These are phyloP conservation scores for Forsythia viridissima DNA, from an alignment of 257 asterid species.

Conservation along the genomic window DNA sequence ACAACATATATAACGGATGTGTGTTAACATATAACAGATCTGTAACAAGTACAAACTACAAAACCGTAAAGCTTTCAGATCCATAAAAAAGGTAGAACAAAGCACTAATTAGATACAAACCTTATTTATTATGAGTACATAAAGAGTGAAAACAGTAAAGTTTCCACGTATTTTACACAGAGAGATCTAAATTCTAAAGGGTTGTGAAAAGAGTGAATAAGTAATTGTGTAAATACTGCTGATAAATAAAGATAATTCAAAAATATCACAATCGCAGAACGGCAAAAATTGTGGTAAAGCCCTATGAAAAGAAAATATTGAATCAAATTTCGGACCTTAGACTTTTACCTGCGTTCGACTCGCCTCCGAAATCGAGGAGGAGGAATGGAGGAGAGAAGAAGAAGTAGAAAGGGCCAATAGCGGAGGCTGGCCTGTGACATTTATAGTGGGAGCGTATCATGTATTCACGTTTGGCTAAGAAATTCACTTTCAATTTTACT, in stretches of 20 bases:
- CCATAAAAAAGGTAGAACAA: not conserved
- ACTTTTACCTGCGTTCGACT: not conserved
- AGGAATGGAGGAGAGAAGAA: not conserved
- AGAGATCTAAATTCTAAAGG: not conserved
- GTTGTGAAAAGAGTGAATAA: not conserved
- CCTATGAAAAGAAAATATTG: no score
- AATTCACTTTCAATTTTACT: no score
- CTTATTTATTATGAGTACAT: not conserved
- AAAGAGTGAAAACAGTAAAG: not conserved
- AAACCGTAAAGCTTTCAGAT: not conserved
- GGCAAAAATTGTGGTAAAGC: no score
- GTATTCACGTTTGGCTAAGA: no score
- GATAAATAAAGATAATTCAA: not conserved
- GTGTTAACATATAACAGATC: no score
- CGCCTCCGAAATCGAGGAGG: not conserved
- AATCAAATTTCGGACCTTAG: no score
- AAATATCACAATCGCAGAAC: no score
- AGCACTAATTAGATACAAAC: not conserved
- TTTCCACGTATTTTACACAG: not conserved
- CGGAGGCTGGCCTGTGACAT: not conserved
- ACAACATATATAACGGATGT: not conserved
- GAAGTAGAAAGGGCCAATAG: not conserved
- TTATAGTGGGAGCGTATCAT: no score
- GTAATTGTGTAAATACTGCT: not conserved
- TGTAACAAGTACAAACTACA: not conserved